phyloP scores from a whole-genome alignment of 495 filamentous ascomycete genomes.

The Neurospora sp. region DNA sequence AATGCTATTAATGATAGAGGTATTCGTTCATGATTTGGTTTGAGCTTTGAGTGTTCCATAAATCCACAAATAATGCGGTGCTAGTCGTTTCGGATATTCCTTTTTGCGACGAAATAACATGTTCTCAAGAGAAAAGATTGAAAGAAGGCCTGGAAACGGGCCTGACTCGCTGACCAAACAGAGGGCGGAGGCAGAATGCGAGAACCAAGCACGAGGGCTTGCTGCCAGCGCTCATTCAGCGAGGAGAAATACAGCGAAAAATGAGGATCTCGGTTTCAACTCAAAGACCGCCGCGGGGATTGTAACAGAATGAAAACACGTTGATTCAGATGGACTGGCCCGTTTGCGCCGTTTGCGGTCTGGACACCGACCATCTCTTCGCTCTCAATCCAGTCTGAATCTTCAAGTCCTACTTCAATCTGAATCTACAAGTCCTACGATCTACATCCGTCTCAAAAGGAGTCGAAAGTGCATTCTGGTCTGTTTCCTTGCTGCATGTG shows the following conservation, averaged over 20 bases:
- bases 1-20: not conserved
- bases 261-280: rapidly evolving
- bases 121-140: too few species aligned
- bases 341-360: not conserved
- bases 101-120: too few species aligned
- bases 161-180: not conserved
- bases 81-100: not conserved
- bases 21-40: not conserved
- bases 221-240: not conserved
- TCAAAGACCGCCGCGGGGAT: not conserved
- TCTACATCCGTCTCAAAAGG: too few species aligned
- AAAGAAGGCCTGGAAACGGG: not conserved
- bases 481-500: not conserved
- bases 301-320: not conserved
- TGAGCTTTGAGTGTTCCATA: too few species aligned
- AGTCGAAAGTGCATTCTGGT: too few species aligned
- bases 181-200: too few species aligned
- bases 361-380: not conserved
- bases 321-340: not conserved
- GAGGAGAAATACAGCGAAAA: not conserved
- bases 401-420: not conserved
- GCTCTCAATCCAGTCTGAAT: not conserved
- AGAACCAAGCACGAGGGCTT: too few species aligned
- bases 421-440: too few species aligned
- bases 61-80: not conserved